Percentiles rank a stretch among this genome's conserved stretches.
phyloP scores from a whole-genome alignment of 805 yeast genomes.

The Wickerhamomyces chambardii region DNA sequence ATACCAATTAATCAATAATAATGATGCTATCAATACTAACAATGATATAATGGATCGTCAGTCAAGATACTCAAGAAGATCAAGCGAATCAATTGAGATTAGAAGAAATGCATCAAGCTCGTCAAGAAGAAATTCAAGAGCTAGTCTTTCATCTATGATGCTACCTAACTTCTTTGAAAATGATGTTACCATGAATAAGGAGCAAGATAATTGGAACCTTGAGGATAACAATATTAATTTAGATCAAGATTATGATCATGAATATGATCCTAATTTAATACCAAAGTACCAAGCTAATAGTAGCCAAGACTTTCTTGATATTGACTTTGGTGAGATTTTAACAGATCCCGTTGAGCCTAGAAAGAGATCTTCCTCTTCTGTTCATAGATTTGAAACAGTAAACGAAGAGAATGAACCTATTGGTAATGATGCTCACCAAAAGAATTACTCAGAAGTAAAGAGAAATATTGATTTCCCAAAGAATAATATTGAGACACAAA shows the following conservation, averaged over 20 bases:
- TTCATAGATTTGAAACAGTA: slow-evolving; percentile 7
- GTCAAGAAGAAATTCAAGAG: slow-evolving; percentile 14
- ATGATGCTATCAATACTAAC: slow-evolving; percentile 1
- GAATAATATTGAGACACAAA: slow-evolving; percentile 1
- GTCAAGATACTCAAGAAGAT: slow-evolving; percentile 13
- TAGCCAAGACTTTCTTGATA: slow-evolving; percentile 3
- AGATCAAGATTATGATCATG: slow-evolving; percentile 3
- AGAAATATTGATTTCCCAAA: not conserved
- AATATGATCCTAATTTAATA: not conserved
- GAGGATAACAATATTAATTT: not conserved
- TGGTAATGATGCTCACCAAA: not conserved
- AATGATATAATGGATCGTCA: slow-evolving; percentile 15
- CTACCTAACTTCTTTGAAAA: not conserved
- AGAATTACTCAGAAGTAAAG: no score
- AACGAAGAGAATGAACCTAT: slow-evolving; percentile 1
- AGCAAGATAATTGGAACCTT: no score
- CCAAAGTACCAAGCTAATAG: not conserved
- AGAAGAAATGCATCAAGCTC: slow-evolving; percentile 14
- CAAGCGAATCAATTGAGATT: slow-evolving; percentile 14
- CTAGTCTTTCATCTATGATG: slow-evolving; percentile 10
- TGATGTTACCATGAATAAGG: no score
- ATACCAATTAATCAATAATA: no score
- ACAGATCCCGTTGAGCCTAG: slow-evolving; percentile 1
- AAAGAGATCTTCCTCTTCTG: slow-evolving; percentile 7
- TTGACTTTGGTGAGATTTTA: slow-evolving; percentile 6